Evolutionary conservation across 352 stramenopile species (phyloP), one percentile per base, ranked within the genome.

Genomic region (Globisporangium orthogonon): DNA sequence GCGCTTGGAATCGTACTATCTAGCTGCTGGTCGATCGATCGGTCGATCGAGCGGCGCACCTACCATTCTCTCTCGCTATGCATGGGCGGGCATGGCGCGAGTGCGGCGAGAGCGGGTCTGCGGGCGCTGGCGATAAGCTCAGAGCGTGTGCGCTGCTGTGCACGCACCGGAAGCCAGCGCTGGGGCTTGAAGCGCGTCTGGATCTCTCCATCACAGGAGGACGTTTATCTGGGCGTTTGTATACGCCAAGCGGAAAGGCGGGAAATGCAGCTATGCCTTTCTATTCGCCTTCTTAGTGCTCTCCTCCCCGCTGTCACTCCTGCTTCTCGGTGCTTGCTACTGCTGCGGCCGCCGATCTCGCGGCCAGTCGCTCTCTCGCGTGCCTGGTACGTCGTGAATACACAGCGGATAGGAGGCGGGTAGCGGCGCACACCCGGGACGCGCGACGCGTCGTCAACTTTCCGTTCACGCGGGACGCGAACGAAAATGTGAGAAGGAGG

Each of bases 111-210:
- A 48, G 39, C 28, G 39, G 15, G 30, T 18, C 17, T n/a, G 11
- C 10, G n/a, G 17, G 28, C 35, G 30, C 46, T 60, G 55, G 55
- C 55, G 46, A 60, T 54, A 60, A 54, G 55, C 55, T 49, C 55
- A 54, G 55, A 39, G 46, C 30, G 44, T 59, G 53, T 39, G 52
- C 23, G n/a, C 41, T 6, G 28, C 50, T 39, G 50, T 18, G 14
- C 35, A 7, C 4, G 30, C 31, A 11, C 17, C 28, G 28, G 28
- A 45, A 52, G 37, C 37, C 37, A 43, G 37, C 37, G 35, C 35
- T 10, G 11, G 10, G 9, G 11, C 37, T 17, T 43, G 37, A 43
- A 43, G 37, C 37, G 11, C 37, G 17, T 43, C 37, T 4, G 37
- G 37, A 43, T 43, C 37, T 43, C 37, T 17, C 10, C 37, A 40